Conservation (phyloP, 345 rosid genomes). For the Physaria fendleri region DNA sequence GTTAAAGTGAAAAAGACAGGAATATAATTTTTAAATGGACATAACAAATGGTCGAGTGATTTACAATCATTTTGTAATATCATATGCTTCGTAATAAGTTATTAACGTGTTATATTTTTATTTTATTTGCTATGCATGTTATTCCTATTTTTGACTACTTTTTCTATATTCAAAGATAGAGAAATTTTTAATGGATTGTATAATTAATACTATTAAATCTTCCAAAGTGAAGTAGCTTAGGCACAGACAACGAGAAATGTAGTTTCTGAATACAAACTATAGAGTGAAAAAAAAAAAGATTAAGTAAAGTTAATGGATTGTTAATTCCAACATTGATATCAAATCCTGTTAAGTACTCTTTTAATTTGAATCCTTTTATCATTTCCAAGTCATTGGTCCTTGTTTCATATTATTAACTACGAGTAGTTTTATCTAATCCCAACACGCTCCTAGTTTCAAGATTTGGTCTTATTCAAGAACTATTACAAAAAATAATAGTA, state of each 20-base stretch:
- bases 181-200: constrained; percentile 7
- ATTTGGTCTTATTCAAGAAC: constrained; percentile 24
- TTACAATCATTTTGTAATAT: background rate
- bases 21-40: background rate
- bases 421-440: constrained; percentile 23
- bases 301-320: constrained; percentile 1
- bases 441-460: constrained; percentile 28
- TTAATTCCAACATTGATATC: constrained; percentile 31
- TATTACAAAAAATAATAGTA: background rate
- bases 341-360: constrained; percentile 17
- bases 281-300: background rate
- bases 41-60: background rate
- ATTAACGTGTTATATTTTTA: no score
- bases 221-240: constrained; percentile 2
- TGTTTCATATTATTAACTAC: constrained; percentile 21
- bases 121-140: no score
- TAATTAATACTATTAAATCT: background rate
- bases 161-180: background rate
- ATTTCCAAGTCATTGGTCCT: constrained; percentile 28
- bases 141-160: no score
- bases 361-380: constrained; percentile 5
- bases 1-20: no score
- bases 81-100: background rate
- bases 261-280: constrained; percentile 9
- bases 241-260: constrained; percentile 1